Conservation (phyloP, 2,329 filamentous ascomycete species). For the Beauveria caledonica region DNA sequence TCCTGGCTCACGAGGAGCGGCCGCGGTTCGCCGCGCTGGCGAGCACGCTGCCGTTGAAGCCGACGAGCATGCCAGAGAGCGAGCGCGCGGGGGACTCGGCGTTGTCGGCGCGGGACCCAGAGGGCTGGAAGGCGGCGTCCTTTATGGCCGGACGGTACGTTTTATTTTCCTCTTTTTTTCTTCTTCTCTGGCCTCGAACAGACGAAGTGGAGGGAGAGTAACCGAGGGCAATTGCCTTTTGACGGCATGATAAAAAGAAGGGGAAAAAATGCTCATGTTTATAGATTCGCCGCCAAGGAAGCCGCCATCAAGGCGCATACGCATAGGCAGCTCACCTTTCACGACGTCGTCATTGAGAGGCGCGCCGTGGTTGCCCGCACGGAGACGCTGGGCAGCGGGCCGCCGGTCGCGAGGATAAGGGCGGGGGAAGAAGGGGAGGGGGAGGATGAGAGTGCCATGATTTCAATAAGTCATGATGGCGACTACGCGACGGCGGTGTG, state of each 20-base stretch:
- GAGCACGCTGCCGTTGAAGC: background rate
- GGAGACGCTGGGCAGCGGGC: constrained; percentile 27
- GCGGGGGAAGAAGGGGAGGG: constrained; percentile 18
- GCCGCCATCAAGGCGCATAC: constrained; percentile 65
- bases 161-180: background rate
- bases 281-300: constrained; percentile 63
- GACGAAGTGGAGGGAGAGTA: no score
- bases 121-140: constrained; percentile 29
- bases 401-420: constrained; percentile 37
- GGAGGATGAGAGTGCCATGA: constrained; percentile 47
- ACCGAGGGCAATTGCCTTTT: no score
- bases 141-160: constrained; percentile 39
- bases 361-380: constrained; percentile 16
- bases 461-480: constrained; percentile 84
- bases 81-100: constrained; percentile 22
- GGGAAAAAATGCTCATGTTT: no score
- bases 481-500: constrained; percentile 71
- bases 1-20: constrained; percentile 37
- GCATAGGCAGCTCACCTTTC: constrained; percentile 49
- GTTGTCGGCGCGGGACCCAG: constrained; percentile 13
- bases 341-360: constrained; percentile 46
- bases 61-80: background rate
- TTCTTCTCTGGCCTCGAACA: background rate
- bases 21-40: background rate
- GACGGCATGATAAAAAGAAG: no score